These are phyloP conservation scores for Coemansia sp. DNA, from an alignment of 192 early-diverging fungal genomes.

Conservation along the genomic window DNA sequence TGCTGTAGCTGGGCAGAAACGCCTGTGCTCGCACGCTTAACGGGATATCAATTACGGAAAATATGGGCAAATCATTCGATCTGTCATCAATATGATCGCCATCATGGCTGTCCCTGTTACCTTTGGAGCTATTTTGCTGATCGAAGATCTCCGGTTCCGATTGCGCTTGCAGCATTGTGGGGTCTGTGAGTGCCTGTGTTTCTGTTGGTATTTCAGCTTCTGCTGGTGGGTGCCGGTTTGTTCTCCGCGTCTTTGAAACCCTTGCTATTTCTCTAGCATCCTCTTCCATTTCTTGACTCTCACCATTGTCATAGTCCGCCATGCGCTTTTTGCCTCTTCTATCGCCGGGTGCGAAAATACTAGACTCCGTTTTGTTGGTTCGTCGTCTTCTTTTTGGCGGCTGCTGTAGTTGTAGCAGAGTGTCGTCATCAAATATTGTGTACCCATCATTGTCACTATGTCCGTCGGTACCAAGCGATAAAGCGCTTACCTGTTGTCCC, in stretches of 20 bases:
- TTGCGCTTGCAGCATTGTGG: too few species aligned
- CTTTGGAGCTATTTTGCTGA: not conserved
- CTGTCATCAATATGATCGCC: not conserved
- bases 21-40: constrained; percentile 5
- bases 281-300: not conserved
- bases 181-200: too few species aligned
- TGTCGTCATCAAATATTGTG: not conserved
- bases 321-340: not conserved
- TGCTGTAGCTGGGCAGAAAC: constrained; percentile 8
- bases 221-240: not conserved
- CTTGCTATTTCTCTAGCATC: not conserved
- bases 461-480: not conserved
- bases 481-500: not conserved
- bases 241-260: not conserved
- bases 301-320: not conserved
- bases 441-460: not conserved
- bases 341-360: too few species aligned
- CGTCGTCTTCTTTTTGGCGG: not conserved
- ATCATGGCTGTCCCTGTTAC: not conserved
- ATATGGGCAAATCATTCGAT: not conserved
- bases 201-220: not conserved
- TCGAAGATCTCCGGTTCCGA: not conserved
- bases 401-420: not conserved
- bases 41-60: constrained; percentile 22
- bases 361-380: not conserved